phyloP scores from a whole-genome alignment of 129 eudicot genomes.

The Apium graveolens region DNA sequence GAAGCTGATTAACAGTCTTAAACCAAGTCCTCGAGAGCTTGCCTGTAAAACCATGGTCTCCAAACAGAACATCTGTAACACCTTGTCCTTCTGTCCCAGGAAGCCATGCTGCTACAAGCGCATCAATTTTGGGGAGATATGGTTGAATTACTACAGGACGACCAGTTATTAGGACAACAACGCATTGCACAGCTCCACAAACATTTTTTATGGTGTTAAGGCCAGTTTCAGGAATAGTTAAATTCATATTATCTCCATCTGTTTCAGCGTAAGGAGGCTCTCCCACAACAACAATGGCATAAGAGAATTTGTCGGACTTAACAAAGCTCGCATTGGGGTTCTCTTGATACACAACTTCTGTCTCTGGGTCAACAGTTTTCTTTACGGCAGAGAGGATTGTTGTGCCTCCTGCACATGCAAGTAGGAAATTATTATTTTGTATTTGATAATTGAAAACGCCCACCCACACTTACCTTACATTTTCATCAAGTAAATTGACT shows the following conservation, averaged over 20 bases:
- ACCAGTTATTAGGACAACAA: slow-evolving; percentile 53
- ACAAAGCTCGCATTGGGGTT: slow-evolving; percentile 45
- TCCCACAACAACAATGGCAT: slow-evolving; percentile 76
- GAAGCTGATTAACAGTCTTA: slow-evolving; percentile 20
- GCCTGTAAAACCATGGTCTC: slow-evolving; percentile 14
- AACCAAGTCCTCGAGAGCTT: slow-evolving; percentile 21
- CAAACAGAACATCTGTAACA: slow-evolving; percentile 13
- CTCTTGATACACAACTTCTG: slow-evolving; percentile 54
- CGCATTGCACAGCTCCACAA: slow-evolving; percentile 55
- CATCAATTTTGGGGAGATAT: slow-evolving; percentile 44
- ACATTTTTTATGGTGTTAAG: slow-evolving; percentile 50
- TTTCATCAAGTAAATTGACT: background rate
- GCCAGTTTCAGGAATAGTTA: slow-evolving; percentile 61
- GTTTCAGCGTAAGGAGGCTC: slow-evolving; percentile 78
- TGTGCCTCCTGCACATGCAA: slow-evolving; percentile 44
- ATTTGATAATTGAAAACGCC: background rate
- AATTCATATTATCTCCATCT: slow-evolving; percentile 49
- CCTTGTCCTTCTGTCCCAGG: slow-evolving; percentile 37
- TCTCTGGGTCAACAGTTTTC: slow-evolving; percentile 45
- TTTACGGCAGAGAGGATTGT: slow-evolving; percentile 65
- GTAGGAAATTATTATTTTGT: background rate
- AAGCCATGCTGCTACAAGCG: slow-evolving; percentile 88
- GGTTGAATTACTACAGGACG: slow-evolving; percentile 73
- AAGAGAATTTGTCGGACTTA: slow-evolving; percentile 46
- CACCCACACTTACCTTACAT: background rate